phyloP scores from a whole-genome alignment of 225 moss, liverwort and hornwort species.

The Pleurozium schreberi region DNA sequence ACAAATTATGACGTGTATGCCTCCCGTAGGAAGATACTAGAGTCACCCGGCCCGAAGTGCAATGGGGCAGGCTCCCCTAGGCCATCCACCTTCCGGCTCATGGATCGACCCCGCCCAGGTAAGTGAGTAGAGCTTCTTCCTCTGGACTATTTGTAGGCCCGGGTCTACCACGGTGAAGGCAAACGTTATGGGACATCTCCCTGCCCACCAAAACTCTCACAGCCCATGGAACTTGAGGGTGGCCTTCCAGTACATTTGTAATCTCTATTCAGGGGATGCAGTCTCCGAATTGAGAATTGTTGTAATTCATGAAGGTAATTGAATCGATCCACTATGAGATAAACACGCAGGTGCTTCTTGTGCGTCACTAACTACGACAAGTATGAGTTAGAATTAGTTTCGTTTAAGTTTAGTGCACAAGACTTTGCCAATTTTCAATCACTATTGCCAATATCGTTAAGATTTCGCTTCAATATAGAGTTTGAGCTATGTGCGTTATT shows the following conservation, averaged over 20 bases:
- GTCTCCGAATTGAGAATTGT: background rate
- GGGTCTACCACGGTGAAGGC: background rate
- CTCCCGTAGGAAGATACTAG: conserved; percentile 30
- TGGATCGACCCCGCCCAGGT: background rate
- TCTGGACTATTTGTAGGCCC: background rate
- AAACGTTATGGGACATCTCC: background rate
- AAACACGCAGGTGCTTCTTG: background rate
- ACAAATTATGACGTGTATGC: conserved; percentile 71
- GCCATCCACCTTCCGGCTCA: background rate
- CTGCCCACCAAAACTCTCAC: background rate
- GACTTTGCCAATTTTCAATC: background rate
- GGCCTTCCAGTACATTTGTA: background rate
- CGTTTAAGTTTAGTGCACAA: too few species aligned
- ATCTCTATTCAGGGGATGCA: background rate
- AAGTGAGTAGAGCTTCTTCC: fast-evolving
- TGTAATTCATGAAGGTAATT: background rate
- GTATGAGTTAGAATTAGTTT: background rate
- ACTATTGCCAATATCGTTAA: too few species aligned
- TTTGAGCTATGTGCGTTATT: background rate
- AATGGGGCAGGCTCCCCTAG: background rate
- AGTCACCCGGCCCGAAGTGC: background rate
- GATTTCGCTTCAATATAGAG: too few species aligned
- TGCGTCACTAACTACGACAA: background rate
- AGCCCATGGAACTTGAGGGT: background rate
- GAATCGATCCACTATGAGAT: background rate